These are phyloP conservation scores for Bisporella sp. DNA, from an alignment of 2,329 filamentous ascomycete genomes.

Conservation along the genomic window DNA sequence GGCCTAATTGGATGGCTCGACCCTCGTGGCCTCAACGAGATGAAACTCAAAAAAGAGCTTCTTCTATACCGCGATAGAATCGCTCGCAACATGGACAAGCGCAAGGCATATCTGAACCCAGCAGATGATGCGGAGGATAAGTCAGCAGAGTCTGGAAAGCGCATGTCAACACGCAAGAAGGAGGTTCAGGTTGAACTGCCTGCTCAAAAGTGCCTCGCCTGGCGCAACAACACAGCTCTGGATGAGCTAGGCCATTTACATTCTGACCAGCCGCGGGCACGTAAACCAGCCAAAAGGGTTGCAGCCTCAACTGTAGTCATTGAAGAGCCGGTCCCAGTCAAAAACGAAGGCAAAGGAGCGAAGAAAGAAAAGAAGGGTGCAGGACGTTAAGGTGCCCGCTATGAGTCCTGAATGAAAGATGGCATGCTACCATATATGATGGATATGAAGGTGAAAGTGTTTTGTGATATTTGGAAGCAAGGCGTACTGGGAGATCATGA, in stretches of 20 bases:
- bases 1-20: conserved; percentile 84
- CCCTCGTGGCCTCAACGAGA: conserved; percentile 75
- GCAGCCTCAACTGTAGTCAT: conserved; percentile 12
- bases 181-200: conserved; percentile 45
- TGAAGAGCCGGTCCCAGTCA: conserved; percentile 34
- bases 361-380: conserved; percentile 12
- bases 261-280: conserved; percentile 45
- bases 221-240: conserved; percentile 57
- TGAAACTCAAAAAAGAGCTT: conserved; percentile 83
- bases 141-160: conserved; percentile 34
- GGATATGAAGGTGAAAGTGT: too few species aligned
- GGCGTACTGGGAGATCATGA: too few species aligned
- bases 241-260: conserved; percentile 53
- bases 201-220: conserved; percentile 54
- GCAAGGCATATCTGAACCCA: conserved; percentile 62
- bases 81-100: conserved; percentile 69
- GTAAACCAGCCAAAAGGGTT: conserved; percentile 28
- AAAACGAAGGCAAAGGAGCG: conserved; percentile 21
- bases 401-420: too few species aligned
- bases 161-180: conserved; percentile 57
- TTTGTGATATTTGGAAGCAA: too few species aligned
- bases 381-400: background rate
- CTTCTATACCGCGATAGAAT: conserved; percentile 70
- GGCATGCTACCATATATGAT: too few species aligned
- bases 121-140: conserved; percentile 34